These are phyloP conservation scores for Neltuma alba DNA, from an alignment of 306 rosid species.

Conservation along the genomic window DNA sequence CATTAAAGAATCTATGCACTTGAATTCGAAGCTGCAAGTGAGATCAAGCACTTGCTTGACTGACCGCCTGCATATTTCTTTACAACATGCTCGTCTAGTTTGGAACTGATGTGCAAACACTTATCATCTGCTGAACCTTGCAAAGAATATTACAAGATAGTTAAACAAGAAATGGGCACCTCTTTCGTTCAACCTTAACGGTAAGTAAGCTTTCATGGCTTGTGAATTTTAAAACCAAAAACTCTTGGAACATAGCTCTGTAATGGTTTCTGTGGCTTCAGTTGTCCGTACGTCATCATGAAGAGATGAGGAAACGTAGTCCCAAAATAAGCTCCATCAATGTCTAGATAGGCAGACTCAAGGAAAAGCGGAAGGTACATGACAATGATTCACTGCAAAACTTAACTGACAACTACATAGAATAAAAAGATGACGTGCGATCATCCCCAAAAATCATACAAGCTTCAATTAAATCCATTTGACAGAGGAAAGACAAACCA, in stretches of 20 bases:
- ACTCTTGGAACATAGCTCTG: conserved; percentile 89
- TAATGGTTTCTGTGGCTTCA: conserved; percentile 83
- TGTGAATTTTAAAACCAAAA: conserved; percentile 95
- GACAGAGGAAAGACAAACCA: conserved; percentile 12
- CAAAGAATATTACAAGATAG: conserved; percentile 44
- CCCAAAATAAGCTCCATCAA: conserved; percentile 98
- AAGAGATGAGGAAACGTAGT: conserved; percentile 96
- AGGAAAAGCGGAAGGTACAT: conserved; percentile 46
- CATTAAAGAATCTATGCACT: conserved; percentile 43
- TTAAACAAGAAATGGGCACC: conserved; percentile 30
- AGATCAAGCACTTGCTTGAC: conserved; percentile 53
- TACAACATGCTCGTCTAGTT: conserved; percentile 48
- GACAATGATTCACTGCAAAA: conserved; percentile 31
- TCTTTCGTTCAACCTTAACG: conserved; percentile 33
- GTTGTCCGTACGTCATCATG: conserved; percentile 94
- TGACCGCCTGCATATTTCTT: conserved; percentile 47
- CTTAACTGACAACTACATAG: conserved; percentile 12
- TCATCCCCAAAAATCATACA: conserved; percentile 8
- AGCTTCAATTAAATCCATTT: background rate
- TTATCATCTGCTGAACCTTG: conserved; percentile 39
- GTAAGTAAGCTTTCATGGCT: conserved; percentile 64
- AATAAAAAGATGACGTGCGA: conserved; percentile 14
- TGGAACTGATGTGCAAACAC: conserved; percentile 41
- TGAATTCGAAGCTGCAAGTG: conserved; percentile 48
- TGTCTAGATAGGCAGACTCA: conserved; percentile 77